phyloP scores from a whole-genome alignment of 805 yeast species.

The Lipomyces yamanashiensis region DNA sequence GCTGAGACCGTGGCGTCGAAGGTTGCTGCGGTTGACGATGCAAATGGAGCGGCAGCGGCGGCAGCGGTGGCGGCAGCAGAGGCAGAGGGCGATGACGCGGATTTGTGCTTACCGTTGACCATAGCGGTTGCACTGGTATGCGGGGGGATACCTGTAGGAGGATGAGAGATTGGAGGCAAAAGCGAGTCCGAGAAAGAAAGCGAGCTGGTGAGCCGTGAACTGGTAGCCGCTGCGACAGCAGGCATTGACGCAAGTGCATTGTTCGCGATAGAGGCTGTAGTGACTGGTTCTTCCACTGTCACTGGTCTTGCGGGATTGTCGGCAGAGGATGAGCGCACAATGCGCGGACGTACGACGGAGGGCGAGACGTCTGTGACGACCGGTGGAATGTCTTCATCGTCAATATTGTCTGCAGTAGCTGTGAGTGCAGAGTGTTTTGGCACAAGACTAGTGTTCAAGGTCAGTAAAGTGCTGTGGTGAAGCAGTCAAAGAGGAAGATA shows the following conservation, averaged over 20 bases:
- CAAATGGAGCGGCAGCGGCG: conserved; percentile 29
- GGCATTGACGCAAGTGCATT: neutral
- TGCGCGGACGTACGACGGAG: neutral
- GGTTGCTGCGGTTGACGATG: conserved; percentile 32
- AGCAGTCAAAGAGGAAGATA: neutral
- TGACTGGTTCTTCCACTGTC: neutral
- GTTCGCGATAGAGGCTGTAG: neutral
- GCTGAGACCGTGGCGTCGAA: conserved; percentile 23
- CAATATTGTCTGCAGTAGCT: neutral
- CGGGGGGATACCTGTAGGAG: neutral
- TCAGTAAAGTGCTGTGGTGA: neutral
- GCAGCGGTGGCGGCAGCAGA: conserved; percentile 35
- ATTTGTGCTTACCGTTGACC: neutral
- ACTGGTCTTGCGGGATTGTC: neutral
- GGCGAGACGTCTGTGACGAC: neutral
- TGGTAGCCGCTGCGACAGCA: neutral
- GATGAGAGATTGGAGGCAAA: neutral
- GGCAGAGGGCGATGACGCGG: conserved; percentile 10
- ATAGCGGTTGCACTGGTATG: neutral
- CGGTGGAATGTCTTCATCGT: conserved; percentile 6
- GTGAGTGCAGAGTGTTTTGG: neutral
- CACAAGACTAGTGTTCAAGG: conserved; percentile 19
- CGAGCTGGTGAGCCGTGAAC: conserved; percentile 5
- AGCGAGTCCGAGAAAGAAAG: neutral
- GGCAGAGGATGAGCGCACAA: neutral